A percentile compares a stretch with the other conserved stretches of the same genome.
Conservation (phyloP, 805 yeast species). For the Candida multigemmis region DNA sequence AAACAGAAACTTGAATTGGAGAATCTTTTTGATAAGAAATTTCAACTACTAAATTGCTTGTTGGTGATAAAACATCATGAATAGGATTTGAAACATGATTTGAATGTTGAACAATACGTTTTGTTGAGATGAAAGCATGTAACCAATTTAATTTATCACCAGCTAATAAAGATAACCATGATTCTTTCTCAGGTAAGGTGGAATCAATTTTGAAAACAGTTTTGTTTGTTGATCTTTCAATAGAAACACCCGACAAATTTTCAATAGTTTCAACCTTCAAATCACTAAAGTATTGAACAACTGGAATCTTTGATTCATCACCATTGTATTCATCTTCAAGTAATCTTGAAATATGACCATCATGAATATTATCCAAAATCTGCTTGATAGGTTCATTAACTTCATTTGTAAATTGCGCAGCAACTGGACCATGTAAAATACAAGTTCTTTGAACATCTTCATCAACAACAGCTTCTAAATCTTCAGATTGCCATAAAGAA, state of each 20-base stretch:
- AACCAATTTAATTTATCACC: constrained; percentile 81
- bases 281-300: constrained; percentile 83
- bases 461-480: constrained; percentile 89
- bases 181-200: constrained; percentile 17
- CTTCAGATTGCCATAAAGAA: constrained; percentile 98
- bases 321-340: constrained; percentile 62
- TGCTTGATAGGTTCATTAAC: constrained; percentile 91
- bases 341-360: constrained; percentile 74
- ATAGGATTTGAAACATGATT: constrained; percentile 75
- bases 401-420: constrained; percentile 81
- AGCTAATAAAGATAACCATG: constrained; percentile 78
- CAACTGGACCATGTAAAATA: constrained; percentile 97
- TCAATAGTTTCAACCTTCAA: constrained; percentile 13
- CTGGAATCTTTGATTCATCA: constrained; percentile 69
- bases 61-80: constrained; percentile 72
- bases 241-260: constrained; percentile 24
- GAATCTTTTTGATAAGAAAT: constrained; percentile 41
- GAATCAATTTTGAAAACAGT: constrained; percentile 28
- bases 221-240: constrained; percentile 18
- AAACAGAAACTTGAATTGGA: constrained; percentile 40
- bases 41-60: constrained; percentile 49
- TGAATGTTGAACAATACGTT: constrained; percentile 77
- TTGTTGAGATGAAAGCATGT: constrained; percentile 75
- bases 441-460: constrained; percentile 98
- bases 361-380: constrained; percentile 80